phyloP scores from a whole-genome alignment of 2,329 filamentous ascomycete species.

The Ascocoryne sarcoides region DNA sequence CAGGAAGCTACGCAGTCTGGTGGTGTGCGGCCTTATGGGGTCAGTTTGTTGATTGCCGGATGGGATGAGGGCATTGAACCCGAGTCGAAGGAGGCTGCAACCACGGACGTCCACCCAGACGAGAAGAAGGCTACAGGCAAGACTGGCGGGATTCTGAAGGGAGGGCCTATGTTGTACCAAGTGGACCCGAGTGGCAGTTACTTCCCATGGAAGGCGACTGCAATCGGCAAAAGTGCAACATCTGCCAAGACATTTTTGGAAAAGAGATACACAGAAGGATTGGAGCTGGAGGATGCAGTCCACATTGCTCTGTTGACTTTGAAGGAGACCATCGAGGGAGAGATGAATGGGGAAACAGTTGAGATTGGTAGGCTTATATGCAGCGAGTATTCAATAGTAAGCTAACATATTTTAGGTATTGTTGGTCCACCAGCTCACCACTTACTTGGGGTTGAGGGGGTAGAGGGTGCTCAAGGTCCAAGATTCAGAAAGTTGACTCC shows the following conservation, averaged over 20 bases:
- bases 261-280: slow-evolving; percentile 95
- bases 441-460: slow-evolving; percentile 82
- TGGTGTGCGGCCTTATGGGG: slow-evolving; percentile 93
- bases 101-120: slow-evolving; percentile 47
- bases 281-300: slow-evolving; percentile 96
- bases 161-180: slow-evolving; percentile 95
- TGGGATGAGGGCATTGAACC: slow-evolving; percentile 97
- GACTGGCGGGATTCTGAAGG: slow-evolving; percentile 92
- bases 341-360: slow-evolving; percentile 98
- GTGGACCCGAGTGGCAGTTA: slow-evolving; percentile 98
- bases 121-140: slow-evolving; percentile 72
- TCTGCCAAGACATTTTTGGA: slow-evolving; percentile 98
- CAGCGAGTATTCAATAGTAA: not conserved
- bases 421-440: slow-evolving; percentile 91
- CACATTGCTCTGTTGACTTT: slow-evolving; percentile 95
- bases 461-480: slow-evolving; percentile 74
- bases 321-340: slow-evolving; percentile 98
- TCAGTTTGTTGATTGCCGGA: slow-evolving; percentile 88
- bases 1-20: slow-evolving; percentile 98
- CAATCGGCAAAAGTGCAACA: slow-evolving; percentile 96
- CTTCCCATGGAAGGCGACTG: slow-evolving; percentile 98
- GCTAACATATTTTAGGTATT: slow-evolving; percentile 55
- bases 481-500: slow-evolving; percentile 91
- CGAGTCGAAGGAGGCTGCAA: slow-evolving; percentile 57
- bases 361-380: slow-evolving; percentile 65